Evolutionary conservation across 495 filamentous ascomycete species (phyloP).

Genomic region (Hypoxylon intermedium): DNA sequence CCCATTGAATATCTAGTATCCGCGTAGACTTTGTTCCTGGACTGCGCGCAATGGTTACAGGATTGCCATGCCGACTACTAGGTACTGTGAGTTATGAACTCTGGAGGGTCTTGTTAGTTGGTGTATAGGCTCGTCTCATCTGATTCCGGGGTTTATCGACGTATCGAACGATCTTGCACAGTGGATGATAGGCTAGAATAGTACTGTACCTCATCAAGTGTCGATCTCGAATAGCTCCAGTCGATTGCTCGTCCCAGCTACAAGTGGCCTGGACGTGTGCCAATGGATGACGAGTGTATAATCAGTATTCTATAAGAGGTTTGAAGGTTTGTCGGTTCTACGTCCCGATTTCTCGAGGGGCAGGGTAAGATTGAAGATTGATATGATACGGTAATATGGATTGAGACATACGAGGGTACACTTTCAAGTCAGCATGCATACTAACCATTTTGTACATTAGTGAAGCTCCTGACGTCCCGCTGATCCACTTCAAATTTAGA

Average conservation of each 20-base stretch:
- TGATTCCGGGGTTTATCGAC: constrained; percentile 16
- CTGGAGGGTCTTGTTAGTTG: constrained; percentile 26
- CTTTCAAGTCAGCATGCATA: neutral
- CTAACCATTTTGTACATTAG: neutral
- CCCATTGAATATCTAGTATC: constrained; percentile 40
- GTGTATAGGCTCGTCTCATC: constrained; percentile 30
- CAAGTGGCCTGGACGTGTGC: neutral
- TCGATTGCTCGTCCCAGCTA: constrained; percentile 11
- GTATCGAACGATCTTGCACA: constrained; percentile 41
- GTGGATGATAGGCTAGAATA: constrained; percentile 21
- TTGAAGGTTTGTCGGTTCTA: constrained; percentile 12
- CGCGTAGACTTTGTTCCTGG: constrained; percentile 5
- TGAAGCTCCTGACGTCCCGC: constrained; percentile 18
- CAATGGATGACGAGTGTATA: constrained; percentile 1
- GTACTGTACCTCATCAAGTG: constrained; percentile 32
- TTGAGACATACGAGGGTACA: constrained; percentile 27
- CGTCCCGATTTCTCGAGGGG: constrained; percentile 21
- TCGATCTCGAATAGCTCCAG: constrained; percentile 10
- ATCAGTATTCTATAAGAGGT: neutral
- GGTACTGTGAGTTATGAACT: constrained; percentile 8
- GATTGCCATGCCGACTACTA: constrained; percentile 15
- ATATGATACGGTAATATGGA: constrained; percentile 5
- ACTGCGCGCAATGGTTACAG: constrained; percentile 20
- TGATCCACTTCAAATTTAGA: constrained; percentile 29
- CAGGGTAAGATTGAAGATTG: constrained; percentile 19